These are phyloP conservation scores for Sporobolomyces phaffii DNA, from an alignment of 768 basidiomycete genomes.

Conservation along the genomic window DNA sequence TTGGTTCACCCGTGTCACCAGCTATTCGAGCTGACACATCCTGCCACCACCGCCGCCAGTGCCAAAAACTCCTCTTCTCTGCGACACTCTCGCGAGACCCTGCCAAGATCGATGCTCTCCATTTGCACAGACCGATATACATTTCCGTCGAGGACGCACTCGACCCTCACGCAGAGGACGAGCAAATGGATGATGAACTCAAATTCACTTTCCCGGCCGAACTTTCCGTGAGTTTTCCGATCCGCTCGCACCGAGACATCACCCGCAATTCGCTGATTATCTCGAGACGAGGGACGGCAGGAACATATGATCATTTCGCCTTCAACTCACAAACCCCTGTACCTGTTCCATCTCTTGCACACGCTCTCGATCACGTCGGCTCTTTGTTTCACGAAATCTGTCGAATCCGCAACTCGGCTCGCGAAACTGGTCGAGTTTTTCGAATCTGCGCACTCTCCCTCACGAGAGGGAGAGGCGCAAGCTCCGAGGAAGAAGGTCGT, in stretches of 20 bases:
- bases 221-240: constrained; percentile 56
- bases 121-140: constrained; percentile 73
- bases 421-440: constrained; percentile 76
- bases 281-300: too few species aligned
- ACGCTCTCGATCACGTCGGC: constrained; percentile 59
- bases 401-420: constrained; percentile 79
- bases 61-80: constrained; percentile 92
- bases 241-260: too few species aligned
- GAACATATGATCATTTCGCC: constrained; percentile 82
- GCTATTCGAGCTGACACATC: too few species aligned
- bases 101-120: constrained; percentile 77
- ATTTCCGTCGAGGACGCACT: constrained; percentile 65
- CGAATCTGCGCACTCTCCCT: constrained; percentile 50
- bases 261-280: too few species aligned
- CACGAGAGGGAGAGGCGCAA: constrained; percentile 20
- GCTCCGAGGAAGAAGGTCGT: constrained; percentile 47
- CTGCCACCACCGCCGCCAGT: constrained; percentile 46
- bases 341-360: constrained; percentile 80
- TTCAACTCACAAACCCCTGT: constrained; percentile 73
- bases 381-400: constrained; percentile 92
- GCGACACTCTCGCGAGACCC: constrained; percentile 93
- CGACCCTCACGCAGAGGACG: constrained; percentile 54
- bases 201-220: constrained; percentile 64
- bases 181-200: constrained; percentile 50
- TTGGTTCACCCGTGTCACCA: too few species aligned